Evolutionary conservation across 228 moss, liverwort and hornwort species (phyloP).

Genomic region (Sphagnum magellanicum): DNA sequence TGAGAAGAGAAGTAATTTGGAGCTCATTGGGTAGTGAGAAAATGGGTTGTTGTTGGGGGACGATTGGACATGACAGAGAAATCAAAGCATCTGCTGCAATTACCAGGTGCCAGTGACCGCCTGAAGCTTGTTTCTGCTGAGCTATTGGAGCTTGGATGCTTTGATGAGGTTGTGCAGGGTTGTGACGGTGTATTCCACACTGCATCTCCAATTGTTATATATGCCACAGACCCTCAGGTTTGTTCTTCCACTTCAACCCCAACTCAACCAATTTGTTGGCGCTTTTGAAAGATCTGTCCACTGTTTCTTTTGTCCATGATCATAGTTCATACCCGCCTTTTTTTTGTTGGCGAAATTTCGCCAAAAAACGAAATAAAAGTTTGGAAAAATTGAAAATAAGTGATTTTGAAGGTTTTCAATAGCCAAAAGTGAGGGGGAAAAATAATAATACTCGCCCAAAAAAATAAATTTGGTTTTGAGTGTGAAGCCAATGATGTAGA

Average conservation of each 20-base stretch:
- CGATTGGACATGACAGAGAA: constrained; percentile 18
- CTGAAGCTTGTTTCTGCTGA: constrained; percentile 51
- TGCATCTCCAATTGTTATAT: constrained; percentile 52
- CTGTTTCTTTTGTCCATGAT: background rate
- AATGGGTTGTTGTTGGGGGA: too few species aligned
- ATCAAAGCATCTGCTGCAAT: constrained; percentile 44
- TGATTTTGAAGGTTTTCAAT: background rate
- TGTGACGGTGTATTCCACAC: constrained; percentile 73
- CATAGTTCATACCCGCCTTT: too few species aligned
- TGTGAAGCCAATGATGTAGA: too few species aligned
- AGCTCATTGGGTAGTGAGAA: too few species aligned
- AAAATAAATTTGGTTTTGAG: too few species aligned
- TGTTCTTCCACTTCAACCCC: constrained; percentile 6
- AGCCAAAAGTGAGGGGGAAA: background rate
- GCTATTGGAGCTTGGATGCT: constrained; percentile 45
- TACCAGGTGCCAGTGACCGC: constrained; percentile 47
- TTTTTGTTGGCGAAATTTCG: background rate
- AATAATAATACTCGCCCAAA: too few species aligned
- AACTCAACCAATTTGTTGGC: background rate
- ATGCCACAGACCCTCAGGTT: constrained; percentile 21
- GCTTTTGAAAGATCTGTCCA: background rate
- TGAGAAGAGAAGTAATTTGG: too few species aligned
- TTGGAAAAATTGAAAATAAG: background rate
- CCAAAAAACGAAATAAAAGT: background rate
- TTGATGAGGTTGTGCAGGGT: constrained; percentile 47